Conservation (phyloP, 179 eudicot genomes). For the Camellia oleifera region DNA sequence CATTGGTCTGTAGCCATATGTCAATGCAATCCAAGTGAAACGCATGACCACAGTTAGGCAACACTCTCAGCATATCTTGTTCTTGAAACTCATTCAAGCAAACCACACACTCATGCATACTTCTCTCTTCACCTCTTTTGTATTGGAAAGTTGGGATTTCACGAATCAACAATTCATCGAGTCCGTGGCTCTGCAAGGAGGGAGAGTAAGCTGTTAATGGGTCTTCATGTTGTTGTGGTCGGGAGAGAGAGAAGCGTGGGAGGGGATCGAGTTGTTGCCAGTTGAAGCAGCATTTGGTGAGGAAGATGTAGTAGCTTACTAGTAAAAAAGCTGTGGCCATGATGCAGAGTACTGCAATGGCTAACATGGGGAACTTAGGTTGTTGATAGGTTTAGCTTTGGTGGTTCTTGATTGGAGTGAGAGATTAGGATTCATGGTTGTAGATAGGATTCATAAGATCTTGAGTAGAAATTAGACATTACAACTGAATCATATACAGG, state of each 20-base stretch:
- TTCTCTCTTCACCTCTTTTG: conserved; percentile 23
- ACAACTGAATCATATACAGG: neutral
- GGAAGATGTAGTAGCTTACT: conserved; percentile 64
- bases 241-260: conserved; percentile 40
- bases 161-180: conserved; percentile 59
- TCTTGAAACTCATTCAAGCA: conserved; percentile 35
- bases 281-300: conserved; percentile 63
- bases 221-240: conserved; percentile 20
- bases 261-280: conserved; percentile 57
- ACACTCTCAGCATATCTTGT: conserved; percentile 28
- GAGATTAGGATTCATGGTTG: conserved; percentile 17
- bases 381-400: conserved; percentile 16
- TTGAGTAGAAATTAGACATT: too few relatives aligned
- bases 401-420: conserved; percentile 24
- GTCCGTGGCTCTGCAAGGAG: conserved; percentile 42
- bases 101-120: conserved; percentile 32
- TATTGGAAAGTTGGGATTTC: conserved; percentile 67
- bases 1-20: conserved; percentile 35
- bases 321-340: conserved; percentile 54
- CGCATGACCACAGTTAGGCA: conserved; percentile 38
- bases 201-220: conserved; percentile 50
- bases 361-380: conserved; percentile 58
- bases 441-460: neutral
- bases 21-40: conserved; percentile 44
- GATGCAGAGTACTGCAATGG: conserved; percentile 51